Percentiles rank a stretch among this genome's conserved stretches.
Conservation (phyloP, 1,139 yeast genomes). For the Saccharomyces hybrid region DNA sequence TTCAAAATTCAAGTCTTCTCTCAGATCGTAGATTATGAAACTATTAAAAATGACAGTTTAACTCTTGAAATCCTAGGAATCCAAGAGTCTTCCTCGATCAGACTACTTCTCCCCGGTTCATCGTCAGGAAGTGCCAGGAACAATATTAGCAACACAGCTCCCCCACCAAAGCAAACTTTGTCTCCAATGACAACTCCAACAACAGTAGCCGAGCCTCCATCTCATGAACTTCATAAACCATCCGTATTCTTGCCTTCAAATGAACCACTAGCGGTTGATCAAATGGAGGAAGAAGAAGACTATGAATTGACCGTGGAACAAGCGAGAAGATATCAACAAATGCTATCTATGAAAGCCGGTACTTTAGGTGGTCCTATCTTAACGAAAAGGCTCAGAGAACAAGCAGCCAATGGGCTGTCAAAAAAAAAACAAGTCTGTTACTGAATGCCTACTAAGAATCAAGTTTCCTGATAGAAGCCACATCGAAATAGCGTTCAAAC, state of each 20-base stretch:
- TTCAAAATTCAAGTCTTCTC: constrained; percentile 19
- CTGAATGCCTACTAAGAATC: constrained; percentile 38
- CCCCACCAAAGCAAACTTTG: background rate
- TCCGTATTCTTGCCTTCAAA: constrained; percentile 14
- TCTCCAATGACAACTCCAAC: background rate
- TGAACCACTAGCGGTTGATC: constrained; percentile 6
- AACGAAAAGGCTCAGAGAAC: constrained; percentile 32
- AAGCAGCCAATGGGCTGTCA: constrained; percentile 13
- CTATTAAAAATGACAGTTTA: constrained; percentile 9
- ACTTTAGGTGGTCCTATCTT: constrained; percentile 23
- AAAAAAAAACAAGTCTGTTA: constrained; percentile 12
- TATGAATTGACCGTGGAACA: constrained; percentile 48
- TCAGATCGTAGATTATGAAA: constrained; percentile 10
- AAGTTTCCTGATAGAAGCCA: constrained; percentile 48
- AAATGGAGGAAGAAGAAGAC: constrained; percentile 19
- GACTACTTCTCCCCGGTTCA: constrained; percentile 6
- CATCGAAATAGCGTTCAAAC: constrained; percentile 42
- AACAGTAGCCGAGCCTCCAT: background rate
- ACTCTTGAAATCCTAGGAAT: constrained; percentile 23
- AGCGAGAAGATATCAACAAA: constrained; percentile 45
- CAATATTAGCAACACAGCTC: background rate
- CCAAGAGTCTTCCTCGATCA: constrained; percentile 13
- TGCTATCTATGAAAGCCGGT: constrained; percentile 38
- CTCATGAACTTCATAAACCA: constrained; percentile 10
- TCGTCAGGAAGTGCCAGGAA: background rate